Evolutionary conservation across 2,329 filamentous ascomycete species (phyloP).

Genomic region (Xylariaceae sp.): DNA sequence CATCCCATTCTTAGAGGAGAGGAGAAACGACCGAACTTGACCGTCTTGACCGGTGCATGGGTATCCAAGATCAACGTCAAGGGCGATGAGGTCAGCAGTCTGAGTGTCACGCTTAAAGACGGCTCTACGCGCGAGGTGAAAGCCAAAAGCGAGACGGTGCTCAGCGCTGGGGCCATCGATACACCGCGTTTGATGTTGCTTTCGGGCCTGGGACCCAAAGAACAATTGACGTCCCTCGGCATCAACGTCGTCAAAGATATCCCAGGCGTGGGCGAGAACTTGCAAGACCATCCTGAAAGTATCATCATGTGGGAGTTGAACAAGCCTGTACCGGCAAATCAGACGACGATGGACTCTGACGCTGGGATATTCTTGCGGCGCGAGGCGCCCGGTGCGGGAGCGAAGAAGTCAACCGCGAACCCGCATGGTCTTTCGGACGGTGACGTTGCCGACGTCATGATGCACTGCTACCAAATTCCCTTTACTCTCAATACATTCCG

Average conservation of each 20-base stretch:
- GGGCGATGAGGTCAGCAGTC: conserved; percentile 67
- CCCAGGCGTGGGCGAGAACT: conserved; percentile 59
- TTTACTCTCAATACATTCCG: conserved; percentile 83
- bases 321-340: conserved; percentile 70
- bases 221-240: conserved; percentile 51
- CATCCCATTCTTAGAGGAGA: conserved; percentile 84
- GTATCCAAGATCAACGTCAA: conserved; percentile 76
- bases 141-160: conserved; percentile 72
- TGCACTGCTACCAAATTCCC: conserved; percentile 95
- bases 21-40: conserved; percentile 80
- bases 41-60: conserved; percentile 83
- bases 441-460: conserved; percentile 83
- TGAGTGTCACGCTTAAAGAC: conserved; percentile 62
- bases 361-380: conserved; percentile 85
- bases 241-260: conserved; percentile 57
- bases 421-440: conserved; percentile 59
- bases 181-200: conserved; percentile 67
- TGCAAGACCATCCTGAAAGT: conserved; percentile 59
- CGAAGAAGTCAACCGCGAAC: conserved; percentile 47
- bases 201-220: conserved; percentile 55
- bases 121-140: conserved; percentile 55
- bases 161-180: conserved; percentile 78
- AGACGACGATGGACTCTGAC: conserved; percentile 90
- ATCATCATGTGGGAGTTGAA: conserved; percentile 75
- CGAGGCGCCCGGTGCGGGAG: conserved; percentile 66